Evolutionary conservation across 371 early-diverging fungal genomes (phyloP).

Genomic region (Syncephalastrum sp.): DNA sequence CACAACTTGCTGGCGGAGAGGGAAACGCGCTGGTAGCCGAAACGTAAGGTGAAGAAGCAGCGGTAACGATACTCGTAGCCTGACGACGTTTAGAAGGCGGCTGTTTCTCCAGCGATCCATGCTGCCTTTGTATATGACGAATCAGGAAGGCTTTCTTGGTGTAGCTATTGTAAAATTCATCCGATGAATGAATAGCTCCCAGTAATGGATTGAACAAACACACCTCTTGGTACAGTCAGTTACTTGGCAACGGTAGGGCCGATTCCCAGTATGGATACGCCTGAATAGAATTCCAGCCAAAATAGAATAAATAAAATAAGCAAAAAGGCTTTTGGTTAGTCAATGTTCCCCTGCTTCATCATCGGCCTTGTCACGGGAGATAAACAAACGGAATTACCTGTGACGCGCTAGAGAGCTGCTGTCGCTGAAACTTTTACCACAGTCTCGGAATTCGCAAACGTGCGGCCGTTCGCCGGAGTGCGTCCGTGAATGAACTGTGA

Average conservation of each 20-base stretch:
- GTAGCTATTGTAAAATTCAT: constrained; percentile 6
- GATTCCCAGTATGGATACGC: constrained; percentile 68
- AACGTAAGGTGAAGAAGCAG: too few relatives aligned
- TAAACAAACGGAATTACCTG: constrained; percentile 20
- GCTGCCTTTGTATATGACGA: constrained; percentile 13
- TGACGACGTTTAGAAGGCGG: background rate
- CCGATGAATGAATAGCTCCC: background rate
- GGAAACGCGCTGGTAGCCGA: too few relatives aligned
- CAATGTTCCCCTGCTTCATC: background rate
- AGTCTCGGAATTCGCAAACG: constrained; percentile 61
- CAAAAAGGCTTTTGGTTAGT: background rate
- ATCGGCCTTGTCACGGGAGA: constrained; percentile 5
- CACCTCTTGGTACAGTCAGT: constrained; percentile 41
- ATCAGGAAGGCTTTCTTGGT: constrained; percentile 13
- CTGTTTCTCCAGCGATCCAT: background rate
- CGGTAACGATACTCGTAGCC: too few relatives aligned
- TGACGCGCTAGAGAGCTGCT: constrained; percentile 38
- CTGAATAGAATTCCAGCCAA: constrained; percentile 17
- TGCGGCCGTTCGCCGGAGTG: constrained; percentile 83
- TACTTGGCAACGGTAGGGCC: constrained; percentile 58
- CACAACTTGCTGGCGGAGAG: too few relatives aligned
- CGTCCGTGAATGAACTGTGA: constrained; percentile 75
- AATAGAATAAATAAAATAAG: constrained; percentile 8
- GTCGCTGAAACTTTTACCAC: constrained; percentile 61
- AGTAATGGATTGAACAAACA: constrained; percentile 1